Base-by-base conservation (phyloP, 2,329 filamentous ascomycete species). In the Botrytis byssoidea region DNA sequence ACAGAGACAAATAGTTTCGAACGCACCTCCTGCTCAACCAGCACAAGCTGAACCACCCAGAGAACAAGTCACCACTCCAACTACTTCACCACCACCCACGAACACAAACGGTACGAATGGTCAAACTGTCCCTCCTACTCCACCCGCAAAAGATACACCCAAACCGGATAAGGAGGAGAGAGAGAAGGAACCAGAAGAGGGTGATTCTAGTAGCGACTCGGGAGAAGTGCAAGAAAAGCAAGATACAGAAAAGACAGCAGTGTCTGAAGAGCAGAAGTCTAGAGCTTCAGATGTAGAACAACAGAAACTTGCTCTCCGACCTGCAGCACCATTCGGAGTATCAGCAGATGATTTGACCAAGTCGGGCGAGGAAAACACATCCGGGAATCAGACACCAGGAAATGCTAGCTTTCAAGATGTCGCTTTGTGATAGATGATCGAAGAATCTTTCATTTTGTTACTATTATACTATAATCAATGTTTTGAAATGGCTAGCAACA, bases 391-490 rank as follows among this genome's bases (percentile, higher is more conserved):
- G 60, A 87, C 87, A 10, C 85, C 88, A 4, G 85, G 83, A 29
- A 88, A 89, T 76, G 86, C 87, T 0, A 85, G 88, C n/a, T 91
- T 91, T 81, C 88, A 91, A 78, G 88, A 91, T 77, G 88, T 91
- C 65, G 88, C 87, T 74, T 82, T 91, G 78, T 91, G 83, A 76
- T 74, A 37, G 65, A 59, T 7, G 60, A 60, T 48, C 51, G n/a
- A 65, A 64, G 55, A 63, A 59, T 29, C 55, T 60, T 66, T 68
- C 25, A 42, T 63, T 61, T 32, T 71, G 14, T 61, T 59, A 55
- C 73, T 73, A 55, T 61, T 67, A 73, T 69, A 73, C 37, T 44
- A 66, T 60, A 68, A 63, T 69, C 65, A 51, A 55, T 70, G 48
- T 59, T 74, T 68, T 40, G 25, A 25, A 25, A 22, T 57, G n/a